These are phyloP conservation scores for Quercus robur DNA, from an alignment of 306 rosid genomes.

Conservation along the genomic window DNA sequence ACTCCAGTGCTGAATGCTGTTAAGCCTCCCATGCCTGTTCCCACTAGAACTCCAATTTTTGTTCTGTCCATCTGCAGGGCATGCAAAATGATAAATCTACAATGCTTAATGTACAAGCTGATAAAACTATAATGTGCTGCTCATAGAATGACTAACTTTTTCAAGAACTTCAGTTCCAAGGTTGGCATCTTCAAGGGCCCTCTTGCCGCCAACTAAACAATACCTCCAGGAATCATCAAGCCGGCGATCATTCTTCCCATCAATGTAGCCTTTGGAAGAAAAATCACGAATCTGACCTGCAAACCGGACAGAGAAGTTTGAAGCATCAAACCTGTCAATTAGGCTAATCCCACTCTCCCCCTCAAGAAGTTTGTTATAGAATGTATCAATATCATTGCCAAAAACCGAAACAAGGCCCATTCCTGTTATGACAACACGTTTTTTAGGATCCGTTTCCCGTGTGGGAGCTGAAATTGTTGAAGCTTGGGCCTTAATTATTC, in stretches of 20 bases:
- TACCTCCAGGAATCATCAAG: slow-evolving; percentile 70
- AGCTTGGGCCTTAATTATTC: slow-evolving; percentile 42
- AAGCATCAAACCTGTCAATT: slow-evolving; percentile 65
- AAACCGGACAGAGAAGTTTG: slow-evolving; percentile 49
- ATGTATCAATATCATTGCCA: slow-evolving; percentile 53
- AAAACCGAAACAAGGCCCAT: slow-evolving; percentile 73
- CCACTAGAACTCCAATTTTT: slow-evolving; percentile 59
- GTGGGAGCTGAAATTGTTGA: slow-evolving; percentile 49
- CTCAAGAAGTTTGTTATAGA: slow-evolving; percentile 59
- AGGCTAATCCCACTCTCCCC: slow-evolving; percentile 77
- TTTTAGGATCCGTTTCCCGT: slow-evolving; percentile 67
- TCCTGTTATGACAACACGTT: slow-evolving; percentile 68
- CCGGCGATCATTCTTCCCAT: slow-evolving; percentile 48
- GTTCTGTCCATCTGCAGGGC: slow-evolving; percentile 55
- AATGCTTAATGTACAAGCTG: neutral
- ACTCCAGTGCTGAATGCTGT: slow-evolving; percentile 43
- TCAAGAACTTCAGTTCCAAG: slow-evolving; percentile 54
- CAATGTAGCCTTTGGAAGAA: slow-evolving; percentile 56
- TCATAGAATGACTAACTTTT: slow-evolving; percentile 30
- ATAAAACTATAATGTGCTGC: neutral
- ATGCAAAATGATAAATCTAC: neutral
- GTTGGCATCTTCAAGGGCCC: slow-evolving; percentile 69
- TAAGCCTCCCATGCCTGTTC: slow-evolving; percentile 72
- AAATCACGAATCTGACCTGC: slow-evolving; percentile 60
- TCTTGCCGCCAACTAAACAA: slow-evolving; percentile 62